A percentile compares a stretch with the other conserved stretches of the same genome.
phyloP scores from a whole-genome alignment of 768 basidiomycete species.

The Boletus rubescentipes region DNA sequence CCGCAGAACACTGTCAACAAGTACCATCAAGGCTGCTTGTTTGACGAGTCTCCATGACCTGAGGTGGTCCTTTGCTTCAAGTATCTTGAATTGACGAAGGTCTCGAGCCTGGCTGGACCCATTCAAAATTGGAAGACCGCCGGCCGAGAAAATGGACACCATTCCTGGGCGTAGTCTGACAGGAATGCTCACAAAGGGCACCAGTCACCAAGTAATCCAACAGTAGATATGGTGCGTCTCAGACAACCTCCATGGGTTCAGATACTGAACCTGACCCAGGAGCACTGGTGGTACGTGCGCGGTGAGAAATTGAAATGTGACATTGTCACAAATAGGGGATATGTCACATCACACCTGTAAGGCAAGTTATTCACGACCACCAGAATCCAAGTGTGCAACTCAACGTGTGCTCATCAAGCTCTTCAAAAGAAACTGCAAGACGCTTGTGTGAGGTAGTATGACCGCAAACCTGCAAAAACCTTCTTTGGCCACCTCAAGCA shows the following conservation, averaged over 20 bases:
- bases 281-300: neutral
- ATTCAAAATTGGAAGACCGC: constrained; percentile 13
- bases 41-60: neutral
- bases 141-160: neutral
- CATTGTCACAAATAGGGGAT: constrained; percentile 25
- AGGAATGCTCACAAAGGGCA: neutral
- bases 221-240: neutral
- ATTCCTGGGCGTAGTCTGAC: neutral
- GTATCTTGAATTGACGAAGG: neutral
- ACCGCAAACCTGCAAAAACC: constrained; percentile 11
- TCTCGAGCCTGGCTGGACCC: neutral
- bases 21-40: neutral
- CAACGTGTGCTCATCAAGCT: constrained; percentile 28
- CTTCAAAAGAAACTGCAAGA: constrained; percentile 17
- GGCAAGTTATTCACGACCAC: constrained; percentile 32
- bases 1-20: constrained; percentile 1
- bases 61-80: constrained; percentile 2
- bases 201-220: neutral
- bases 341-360: constrained; percentile 18
- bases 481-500: neutral
- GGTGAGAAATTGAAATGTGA: constrained; percentile 17
- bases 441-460: constrained; percentile 27
- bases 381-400: constrained; percentile 21
- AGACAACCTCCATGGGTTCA: neutral
- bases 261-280: neutral